Conservation (phyloP, 2,329 filamentous ascomycete species). For the Bipolaris zeicola region DNA sequence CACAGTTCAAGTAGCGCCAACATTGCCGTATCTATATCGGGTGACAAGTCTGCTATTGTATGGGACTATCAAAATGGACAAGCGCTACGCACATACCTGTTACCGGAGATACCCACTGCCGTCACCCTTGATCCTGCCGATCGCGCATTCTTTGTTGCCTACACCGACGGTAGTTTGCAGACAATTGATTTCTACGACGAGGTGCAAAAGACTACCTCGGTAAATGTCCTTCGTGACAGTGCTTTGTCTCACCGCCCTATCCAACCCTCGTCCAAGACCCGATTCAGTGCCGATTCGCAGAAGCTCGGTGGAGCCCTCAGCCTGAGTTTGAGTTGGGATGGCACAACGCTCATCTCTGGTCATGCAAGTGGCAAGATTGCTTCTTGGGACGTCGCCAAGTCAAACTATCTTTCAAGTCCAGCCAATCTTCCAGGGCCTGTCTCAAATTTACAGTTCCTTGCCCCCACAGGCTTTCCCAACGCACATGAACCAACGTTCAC, state of each 20-base stretch:
- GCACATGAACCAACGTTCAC: conserved; percentile 52
- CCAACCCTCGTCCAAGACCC: conserved; percentile 47
- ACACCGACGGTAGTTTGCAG: conserved; percentile 80
- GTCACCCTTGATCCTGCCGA: conserved; percentile 80
- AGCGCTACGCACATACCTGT: conserved; percentile 78
- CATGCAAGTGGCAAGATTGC: conserved; percentile 80
- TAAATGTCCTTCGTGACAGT: conserved; percentile 56
- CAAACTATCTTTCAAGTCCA: conserved; percentile 69
- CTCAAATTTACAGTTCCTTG: conserved; percentile 78
- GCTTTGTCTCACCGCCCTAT: conserved; percentile 61
- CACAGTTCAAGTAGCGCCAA: conserved; percentile 75
- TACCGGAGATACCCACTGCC: conserved; percentile 74
- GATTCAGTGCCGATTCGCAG: conserved; percentile 60
- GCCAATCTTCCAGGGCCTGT: conserved; percentile 79
- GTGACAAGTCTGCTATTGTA: conserved; percentile 85
- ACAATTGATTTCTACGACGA: conserved; percentile 74
- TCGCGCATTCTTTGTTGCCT: conserved; percentile 79
- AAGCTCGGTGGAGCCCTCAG: conserved; percentile 71
- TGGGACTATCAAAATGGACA: conserved; percentile 89
- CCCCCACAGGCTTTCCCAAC: conserved; percentile 59
- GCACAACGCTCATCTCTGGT: conserved; percentile 77
- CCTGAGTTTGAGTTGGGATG: conserved; percentile 79
- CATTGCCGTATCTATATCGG: conserved; percentile 81
- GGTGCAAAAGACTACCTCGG: conserved; percentile 48
- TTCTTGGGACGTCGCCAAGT: conserved; percentile 78